Conservation (phyloP, 148 eudicot species). For the Chenopodium album region DNA sequence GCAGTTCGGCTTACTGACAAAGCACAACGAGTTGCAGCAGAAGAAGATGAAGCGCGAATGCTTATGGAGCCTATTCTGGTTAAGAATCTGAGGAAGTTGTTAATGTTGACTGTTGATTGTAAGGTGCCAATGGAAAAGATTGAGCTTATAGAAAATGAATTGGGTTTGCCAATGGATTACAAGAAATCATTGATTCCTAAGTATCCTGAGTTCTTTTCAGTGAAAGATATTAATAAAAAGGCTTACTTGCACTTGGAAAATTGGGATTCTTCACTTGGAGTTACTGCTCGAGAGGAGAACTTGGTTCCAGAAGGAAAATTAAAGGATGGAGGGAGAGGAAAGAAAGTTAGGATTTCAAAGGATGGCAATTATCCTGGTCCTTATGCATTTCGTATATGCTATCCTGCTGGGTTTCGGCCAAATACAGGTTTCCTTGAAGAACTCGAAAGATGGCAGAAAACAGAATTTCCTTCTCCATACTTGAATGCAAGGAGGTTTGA, state of each 20-base stretch:
- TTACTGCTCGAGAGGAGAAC: slow-evolving; percentile 75
- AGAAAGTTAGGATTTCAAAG: slow-evolving; percentile 51
- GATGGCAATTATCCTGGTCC: slow-evolving; percentile 88
- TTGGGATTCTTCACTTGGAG: slow-evolving; percentile 79
- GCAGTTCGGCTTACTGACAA: slow-evolving; percentile 57
- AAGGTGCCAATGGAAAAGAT: slow-evolving; percentile 69
- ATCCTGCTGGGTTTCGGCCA: slow-evolving; percentile 83
- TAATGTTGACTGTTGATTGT: slow-evolving; percentile 89
- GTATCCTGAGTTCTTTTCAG: slow-evolving; percentile 62
- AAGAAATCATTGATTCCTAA: slow-evolving; percentile 51
- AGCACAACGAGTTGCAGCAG: slow-evolving; percentile 56
- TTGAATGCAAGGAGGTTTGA: slow-evolving; percentile 80
- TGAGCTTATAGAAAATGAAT: slow-evolving; percentile 45
- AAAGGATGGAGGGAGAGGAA: slow-evolving; percentile 24
- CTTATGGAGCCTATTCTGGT: slow-evolving; percentile 87
- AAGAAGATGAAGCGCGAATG: slow-evolving; percentile 54
- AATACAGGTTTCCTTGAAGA: slow-evolving; percentile 74
- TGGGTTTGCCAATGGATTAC: slow-evolving; percentile 81
- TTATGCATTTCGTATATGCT: slow-evolving; percentile 62
- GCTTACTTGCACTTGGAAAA: slow-evolving; percentile 58
- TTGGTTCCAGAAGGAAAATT: slow-evolving; percentile 34
- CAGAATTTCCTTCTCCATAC: slow-evolving; percentile 94
- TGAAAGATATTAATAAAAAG: slow-evolving; percentile 55
- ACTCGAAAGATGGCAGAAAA: slow-evolving; percentile 75
- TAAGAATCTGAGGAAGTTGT: slow-evolving; percentile 69